A percentile compares a stretch with the other conserved stretches of the same genome.
Conservation (phyloP, 331 rosid species). For the Acacia pycnantha region DNA sequence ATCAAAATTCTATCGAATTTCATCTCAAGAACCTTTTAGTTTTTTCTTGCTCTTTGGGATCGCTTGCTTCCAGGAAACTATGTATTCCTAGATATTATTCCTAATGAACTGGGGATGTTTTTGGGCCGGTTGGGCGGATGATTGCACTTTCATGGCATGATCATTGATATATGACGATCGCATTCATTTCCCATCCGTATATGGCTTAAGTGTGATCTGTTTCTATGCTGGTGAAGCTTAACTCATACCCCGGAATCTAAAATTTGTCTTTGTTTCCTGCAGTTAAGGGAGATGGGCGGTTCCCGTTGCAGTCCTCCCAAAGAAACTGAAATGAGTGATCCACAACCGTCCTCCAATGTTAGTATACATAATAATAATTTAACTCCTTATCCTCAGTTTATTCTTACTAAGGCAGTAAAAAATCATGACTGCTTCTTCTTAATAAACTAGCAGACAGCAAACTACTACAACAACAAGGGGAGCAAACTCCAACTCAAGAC, state of each 20-base stretch:
- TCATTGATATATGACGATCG: background rate
- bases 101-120: background rate
- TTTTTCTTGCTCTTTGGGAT: background rate
- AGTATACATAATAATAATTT: constrained; percentile 7
- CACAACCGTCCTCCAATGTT: constrained; percentile 58
- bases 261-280: constrained; percentile 26
- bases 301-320: constrained; percentile 72
- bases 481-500: no score
- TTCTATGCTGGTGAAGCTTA: constrained; percentile 41
- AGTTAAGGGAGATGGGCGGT: constrained; percentile 78
- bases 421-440: background rate
- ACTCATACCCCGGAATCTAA: constrained; percentile 35
- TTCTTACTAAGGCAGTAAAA: background rate
- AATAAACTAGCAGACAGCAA: no score
- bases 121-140: background rate
- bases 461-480: no score
- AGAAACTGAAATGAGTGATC: constrained; percentile 50
- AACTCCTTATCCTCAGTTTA: background rate
- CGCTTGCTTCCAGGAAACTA: background rate
- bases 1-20: background rate
- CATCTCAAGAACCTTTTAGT: background rate
- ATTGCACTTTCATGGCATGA: background rate
- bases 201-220: background rate
- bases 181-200: background rate
- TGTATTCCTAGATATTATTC: background rate